Percentiles rank a stretch among this genome's conserved stretches.
Evolutionary conservation across 164 flowering plant species (phyloP).

Genomic region (Magnolia kwangsiensis): DNA sequence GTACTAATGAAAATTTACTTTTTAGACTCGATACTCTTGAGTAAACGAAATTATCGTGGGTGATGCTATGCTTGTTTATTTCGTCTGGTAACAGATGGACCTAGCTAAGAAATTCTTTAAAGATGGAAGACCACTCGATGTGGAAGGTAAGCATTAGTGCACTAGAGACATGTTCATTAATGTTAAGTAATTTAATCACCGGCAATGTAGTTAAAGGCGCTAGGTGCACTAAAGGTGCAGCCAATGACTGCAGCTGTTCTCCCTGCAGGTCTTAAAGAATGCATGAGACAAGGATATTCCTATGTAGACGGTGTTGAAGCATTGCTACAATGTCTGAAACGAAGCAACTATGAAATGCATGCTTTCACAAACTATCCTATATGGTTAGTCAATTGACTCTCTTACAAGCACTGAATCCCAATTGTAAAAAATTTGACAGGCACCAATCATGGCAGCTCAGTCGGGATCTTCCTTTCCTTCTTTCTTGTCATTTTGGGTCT

Average conservation of each 20-base stretch:
- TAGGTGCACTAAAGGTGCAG: neutral
- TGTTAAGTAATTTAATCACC: neutral
- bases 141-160: constrained; percentile 53
- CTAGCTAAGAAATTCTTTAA: constrained; percentile 70
- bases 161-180: neutral
- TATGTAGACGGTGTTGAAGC: constrained; percentile 75
- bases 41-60: neutral
- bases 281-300: constrained; percentile 67
- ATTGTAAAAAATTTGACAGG: neutral
- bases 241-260: neutral
- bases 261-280: constrained; percentile 71
- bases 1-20: neutral
- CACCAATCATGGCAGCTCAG: too few relatives aligned
- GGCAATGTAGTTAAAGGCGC: neutral
- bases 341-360: constrained; percentile 75
- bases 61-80: constrained; percentile 1
- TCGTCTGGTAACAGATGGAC: constrained; percentile 45
- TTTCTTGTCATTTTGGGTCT: too few relatives aligned
- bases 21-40: neutral
- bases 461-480: too few relatives aligned
- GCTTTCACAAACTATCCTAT: constrained; percentile 91
- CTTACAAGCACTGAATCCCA: neutral
- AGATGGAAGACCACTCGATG: constrained; percentile 73
- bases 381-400: constrained; percentile 52
- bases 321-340: constrained; percentile 55